Conservation (phyloP, 805 yeast species). For the Debaryomyces tyrocola region DNA sequence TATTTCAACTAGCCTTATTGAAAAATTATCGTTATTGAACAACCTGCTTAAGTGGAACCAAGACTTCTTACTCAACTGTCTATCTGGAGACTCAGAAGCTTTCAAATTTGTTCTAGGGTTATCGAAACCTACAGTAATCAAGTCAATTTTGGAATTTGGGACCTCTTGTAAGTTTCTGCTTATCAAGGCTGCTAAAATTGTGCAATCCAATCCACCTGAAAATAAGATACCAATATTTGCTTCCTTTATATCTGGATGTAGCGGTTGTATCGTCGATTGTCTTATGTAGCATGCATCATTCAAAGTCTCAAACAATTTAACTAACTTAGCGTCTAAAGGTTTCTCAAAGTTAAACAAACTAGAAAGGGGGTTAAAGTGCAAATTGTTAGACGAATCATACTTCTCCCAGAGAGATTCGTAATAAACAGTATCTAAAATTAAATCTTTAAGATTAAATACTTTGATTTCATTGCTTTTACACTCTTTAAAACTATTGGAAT, state of each 20-base stretch:
- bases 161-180: slow-evolving; percentile 21
- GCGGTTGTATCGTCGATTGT: slow-evolving; percentile 61
- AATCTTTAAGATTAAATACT: slow-evolving; percentile 30
- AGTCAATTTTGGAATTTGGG: slow-evolving; percentile 48
- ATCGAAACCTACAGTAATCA: slow-evolving; percentile 91
- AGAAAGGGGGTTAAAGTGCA: not conserved
- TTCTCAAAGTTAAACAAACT: not conserved
- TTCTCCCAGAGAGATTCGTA: slow-evolving; percentile 1
- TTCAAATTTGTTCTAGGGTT: slow-evolving; percentile 71
- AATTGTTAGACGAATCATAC: not conserved
- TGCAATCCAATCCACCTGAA: slow-evolving; percentile 96
- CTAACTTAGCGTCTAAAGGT: not conserved
- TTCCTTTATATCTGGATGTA: slow-evolving; percentile 31
- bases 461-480: slow-evolving; percentile 53
- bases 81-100: slow-evolving; percentile 80
- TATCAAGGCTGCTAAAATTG: slow-evolving; percentile 64
- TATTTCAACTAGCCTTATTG: slow-evolving; percentile 61
- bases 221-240: slow-evolving; percentile 63
- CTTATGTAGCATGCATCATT: slow-evolving; percentile 46
- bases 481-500: slow-evolving; percentile 40
- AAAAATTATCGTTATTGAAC: slow-evolving; percentile 35
- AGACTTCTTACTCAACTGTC: slow-evolving; percentile 69
- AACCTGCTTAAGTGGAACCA: slow-evolving; percentile 48
- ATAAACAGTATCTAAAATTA: not conserved
- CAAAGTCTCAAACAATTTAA: slow-evolving; percentile 20